These are phyloP conservation scores for Heimioporus retisporus DNA, from an alignment of 1,284 basidiomycete species.

Conservation along the genomic window DNA sequence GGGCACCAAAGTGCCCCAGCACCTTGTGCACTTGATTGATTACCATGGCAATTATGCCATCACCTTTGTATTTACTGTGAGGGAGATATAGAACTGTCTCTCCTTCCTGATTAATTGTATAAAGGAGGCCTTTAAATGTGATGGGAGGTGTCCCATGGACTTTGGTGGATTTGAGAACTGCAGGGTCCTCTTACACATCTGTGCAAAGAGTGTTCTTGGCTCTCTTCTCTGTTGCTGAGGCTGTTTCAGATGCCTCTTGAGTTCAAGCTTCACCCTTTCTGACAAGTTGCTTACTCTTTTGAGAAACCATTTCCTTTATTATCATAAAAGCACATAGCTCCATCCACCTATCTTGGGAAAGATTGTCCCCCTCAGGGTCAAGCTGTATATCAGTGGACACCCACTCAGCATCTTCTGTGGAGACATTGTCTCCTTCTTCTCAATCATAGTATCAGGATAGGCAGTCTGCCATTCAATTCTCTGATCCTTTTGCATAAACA, in stretches of 20 bases:
- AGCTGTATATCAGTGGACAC: too few species aligned
- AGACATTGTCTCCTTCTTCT: too few species aligned
- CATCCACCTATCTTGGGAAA: too few species aligned
- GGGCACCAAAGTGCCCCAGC: conserved; percentile 27
- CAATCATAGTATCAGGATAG: too few species aligned
- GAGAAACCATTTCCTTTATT: too few species aligned
- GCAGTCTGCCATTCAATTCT: background rate
- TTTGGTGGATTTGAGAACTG: background rate
- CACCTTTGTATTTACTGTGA: background rate
- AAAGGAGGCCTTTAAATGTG: background rate
- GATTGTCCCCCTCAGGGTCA: background rate
- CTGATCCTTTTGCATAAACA: background rate
- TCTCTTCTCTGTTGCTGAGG: too few species aligned
- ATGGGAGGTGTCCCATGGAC: background rate
- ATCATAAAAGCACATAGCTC: too few species aligned
- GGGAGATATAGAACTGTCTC: background rate
- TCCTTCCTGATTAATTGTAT: background rate
- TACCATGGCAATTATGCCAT: background rate
- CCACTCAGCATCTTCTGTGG: too few species aligned
- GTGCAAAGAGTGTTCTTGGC: background rate
- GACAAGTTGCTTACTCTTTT: too few species aligned
- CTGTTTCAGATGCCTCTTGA: too few species aligned
- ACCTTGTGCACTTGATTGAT: conserved; percentile 28
- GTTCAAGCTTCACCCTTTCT: too few species aligned
- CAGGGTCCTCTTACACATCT: background rate